Evolutionary conservation across 345 rosid species (phyloP).

Genomic region (Citrus cavaleriei): DNA sequence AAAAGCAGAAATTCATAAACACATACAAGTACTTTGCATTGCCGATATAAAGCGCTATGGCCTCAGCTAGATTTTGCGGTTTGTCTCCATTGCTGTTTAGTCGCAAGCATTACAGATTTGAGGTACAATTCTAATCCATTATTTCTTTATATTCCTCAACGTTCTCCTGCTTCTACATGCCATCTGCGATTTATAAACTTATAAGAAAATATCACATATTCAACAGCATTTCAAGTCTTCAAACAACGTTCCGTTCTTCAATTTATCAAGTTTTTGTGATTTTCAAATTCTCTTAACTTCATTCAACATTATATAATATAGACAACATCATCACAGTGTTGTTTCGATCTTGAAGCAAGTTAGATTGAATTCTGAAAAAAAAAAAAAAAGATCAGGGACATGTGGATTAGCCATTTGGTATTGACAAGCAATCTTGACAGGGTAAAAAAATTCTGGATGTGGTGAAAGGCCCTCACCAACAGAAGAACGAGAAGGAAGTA

Average conservation of each 20-base stretch:
- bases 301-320: not conserved
- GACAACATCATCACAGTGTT: not conserved
- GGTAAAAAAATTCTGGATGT: slow-evolving; percentile 17
- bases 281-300: not conserved
- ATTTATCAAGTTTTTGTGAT: not conserved
- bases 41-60: slow-evolving; percentile 25
- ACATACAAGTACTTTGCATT: slow-evolving; percentile 18
- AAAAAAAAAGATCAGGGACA: not conserved
- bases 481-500: slow-evolving; percentile 27
- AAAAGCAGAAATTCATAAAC: not conserved
- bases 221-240: not conserved
- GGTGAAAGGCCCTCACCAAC: slow-evolving; percentile 23
- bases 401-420: not conserved
- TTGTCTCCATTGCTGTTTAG: slow-evolving; percentile 38
- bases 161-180: not conserved
- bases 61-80: slow-evolving; percentile 36
- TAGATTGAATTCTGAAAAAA: not conserved
- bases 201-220: not conserved
- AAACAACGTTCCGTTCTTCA: not conserved
- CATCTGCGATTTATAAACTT: not conserved
- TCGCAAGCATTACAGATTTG: slow-evolving; percentile 36
- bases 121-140: slow-evolving; percentile 27
- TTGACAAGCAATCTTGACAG: slow-evolving; percentile 4
- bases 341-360: not conserved
- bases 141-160: not conserved